phyloP scores from a whole-genome alignment of 495 filamentous ascomycete species.

The Penicillium riverlandense region DNA sequence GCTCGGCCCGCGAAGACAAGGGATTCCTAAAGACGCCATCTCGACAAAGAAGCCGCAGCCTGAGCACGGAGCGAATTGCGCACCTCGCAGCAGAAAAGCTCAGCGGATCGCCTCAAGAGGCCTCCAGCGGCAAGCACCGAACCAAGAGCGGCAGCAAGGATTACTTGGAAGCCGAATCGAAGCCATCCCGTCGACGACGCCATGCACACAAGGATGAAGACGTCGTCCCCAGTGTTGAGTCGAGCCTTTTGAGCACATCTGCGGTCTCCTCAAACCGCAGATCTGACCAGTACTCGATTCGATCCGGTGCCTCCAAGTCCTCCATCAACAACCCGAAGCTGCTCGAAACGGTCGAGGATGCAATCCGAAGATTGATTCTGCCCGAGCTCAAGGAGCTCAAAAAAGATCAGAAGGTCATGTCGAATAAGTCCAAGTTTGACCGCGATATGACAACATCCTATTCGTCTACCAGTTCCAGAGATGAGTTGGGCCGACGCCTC shows the following conservation, averaged over 20 bases:
- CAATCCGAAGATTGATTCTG: slow-evolving; percentile 83
- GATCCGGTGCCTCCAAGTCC: slow-evolving; percentile 70
- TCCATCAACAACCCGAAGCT: slow-evolving; percentile 93
- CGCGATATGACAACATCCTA: slow-evolving; percentile 52
- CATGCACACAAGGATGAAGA: slow-evolving; percentile 59
- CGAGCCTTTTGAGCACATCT: slow-evolving; percentile 64
- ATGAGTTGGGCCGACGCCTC: slow-evolving; percentile 49
- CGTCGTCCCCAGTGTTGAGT: slow-evolving; percentile 57
- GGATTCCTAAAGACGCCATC: slow-evolving; percentile 60
- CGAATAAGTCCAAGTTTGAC: slow-evolving; percentile 57
- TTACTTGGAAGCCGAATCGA: slow-evolving; percentile 45
- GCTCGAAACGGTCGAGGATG: slow-evolving; percentile 93
- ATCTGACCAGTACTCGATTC: slow-evolving; percentile 70
- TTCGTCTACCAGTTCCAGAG: slow-evolving; percentile 53
- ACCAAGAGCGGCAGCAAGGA: slow-evolving; percentile 58
- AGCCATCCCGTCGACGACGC: slow-evolving; percentile 53
- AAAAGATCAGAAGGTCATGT: slow-evolving; percentile 68
- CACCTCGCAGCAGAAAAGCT: slow-evolving; percentile 66
- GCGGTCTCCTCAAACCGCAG: slow-evolving; percentile 61
- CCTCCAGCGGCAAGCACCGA: slow-evolving; percentile 41
- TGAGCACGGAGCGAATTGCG: slow-evolving; percentile 66
- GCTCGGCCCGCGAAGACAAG: slow-evolving; percentile 33
- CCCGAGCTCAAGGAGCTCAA: slow-evolving; percentile 90
- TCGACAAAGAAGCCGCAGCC: slow-evolving; percentile 60
- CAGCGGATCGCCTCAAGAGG: slow-evolving; percentile 41